Conservation (phyloP, 495 filamentous ascomycete species). For the Penicillium pancosmium region DNA sequence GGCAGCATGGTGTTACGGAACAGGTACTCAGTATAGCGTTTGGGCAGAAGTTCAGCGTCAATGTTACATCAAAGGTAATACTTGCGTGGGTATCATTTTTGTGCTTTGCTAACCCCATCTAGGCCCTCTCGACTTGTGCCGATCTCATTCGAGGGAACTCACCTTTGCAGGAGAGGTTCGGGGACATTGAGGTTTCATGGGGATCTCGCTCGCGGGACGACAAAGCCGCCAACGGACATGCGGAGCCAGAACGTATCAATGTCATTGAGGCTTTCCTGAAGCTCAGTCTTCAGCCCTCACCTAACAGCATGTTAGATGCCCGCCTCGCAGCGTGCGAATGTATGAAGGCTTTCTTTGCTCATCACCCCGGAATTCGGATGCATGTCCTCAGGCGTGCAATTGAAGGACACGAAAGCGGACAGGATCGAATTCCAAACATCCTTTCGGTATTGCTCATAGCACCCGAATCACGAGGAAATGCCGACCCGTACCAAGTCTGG, state of each 20-base stretch:
- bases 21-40: slow-evolving; percentile 85
- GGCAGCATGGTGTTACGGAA: slow-evolving; percentile 78
- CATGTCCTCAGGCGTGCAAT: slow-evolving; percentile 91
- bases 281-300: slow-evolving; percentile 70
- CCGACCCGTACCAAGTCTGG: slow-evolving; percentile 90
- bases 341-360: slow-evolving; percentile 86
- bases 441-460: slow-evolving; percentile 75
- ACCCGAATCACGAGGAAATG: slow-evolving; percentile 56
- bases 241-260: slow-evolving; percentile 64
- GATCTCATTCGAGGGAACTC: slow-evolving; percentile 86
- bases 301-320: slow-evolving; percentile 70
- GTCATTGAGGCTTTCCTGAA: slow-evolving; percentile 95
- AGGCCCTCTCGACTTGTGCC: slow-evolving; percentile 83
- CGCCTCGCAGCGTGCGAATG: slow-evolving; percentile 86
- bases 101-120: slow-evolving; percentile 21
- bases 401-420: slow-evolving; percentile 76
- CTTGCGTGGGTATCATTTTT: slow-evolving; percentile 11
- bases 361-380: slow-evolving; percentile 73
- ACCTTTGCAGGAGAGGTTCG: slow-evolving; percentile 80
- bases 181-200: slow-evolving; percentile 64
- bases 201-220: slow-evolving; percentile 26
- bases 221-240: slow-evolving; percentile 45
- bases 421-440: slow-evolving; percentile 88
- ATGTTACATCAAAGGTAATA: slow-evolving; percentile 78
- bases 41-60: slow-evolving; percentile 68